Evolutionary conservation across 352 stramenopile species (phyloP).

Genomic region (Phytopythium delawarense): DNA sequence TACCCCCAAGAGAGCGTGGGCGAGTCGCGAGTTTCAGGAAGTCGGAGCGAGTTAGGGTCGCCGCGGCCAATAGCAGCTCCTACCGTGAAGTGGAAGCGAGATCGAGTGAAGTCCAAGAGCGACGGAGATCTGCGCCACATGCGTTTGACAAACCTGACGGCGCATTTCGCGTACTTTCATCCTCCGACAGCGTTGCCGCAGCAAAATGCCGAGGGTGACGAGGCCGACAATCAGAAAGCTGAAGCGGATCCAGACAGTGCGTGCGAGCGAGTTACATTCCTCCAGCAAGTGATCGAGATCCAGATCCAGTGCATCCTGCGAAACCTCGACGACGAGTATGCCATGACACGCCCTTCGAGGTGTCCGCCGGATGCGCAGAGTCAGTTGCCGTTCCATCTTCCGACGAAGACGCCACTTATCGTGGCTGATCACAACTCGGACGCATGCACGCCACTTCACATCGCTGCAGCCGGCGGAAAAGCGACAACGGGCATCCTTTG

Average conservation of each 20-base stretch:
- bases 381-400: slow-evolving; percentile 23
- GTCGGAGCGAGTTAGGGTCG: background rate
- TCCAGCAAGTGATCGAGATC: slow-evolving; percentile 7
- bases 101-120: slow-evolving; percentile 40
- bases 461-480: slow-evolving; percentile 31
- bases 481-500: slow-evolving; percentile 32
- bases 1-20: slow-evolving; percentile 1
- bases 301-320: slow-evolving; percentile 3
- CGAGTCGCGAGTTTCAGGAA: background rate
- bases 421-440: slow-evolving; percentile 35
- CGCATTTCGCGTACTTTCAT: slow-evolving; percentile 3
- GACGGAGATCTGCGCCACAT: slow-evolving; percentile 42
- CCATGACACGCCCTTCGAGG: background rate
- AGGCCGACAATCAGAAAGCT: background rate
- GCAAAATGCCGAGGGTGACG: background rate
- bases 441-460: slow-evolving; percentile 33
- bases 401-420: slow-evolving; percentile 18
- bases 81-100: slow-evolving; percentile 11
- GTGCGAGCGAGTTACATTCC: background rate
- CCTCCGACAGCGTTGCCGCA: background rate
- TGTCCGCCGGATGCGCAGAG: background rate
- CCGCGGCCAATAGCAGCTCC: background rate
- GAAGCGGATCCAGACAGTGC: background rate
- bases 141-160: slow-evolving; percentile 5
- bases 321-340: background rate